Base-by-base conservation (phyloP, 495 filamentous ascomycete genomes). In the Hyaloscypha variabilis region DNA sequence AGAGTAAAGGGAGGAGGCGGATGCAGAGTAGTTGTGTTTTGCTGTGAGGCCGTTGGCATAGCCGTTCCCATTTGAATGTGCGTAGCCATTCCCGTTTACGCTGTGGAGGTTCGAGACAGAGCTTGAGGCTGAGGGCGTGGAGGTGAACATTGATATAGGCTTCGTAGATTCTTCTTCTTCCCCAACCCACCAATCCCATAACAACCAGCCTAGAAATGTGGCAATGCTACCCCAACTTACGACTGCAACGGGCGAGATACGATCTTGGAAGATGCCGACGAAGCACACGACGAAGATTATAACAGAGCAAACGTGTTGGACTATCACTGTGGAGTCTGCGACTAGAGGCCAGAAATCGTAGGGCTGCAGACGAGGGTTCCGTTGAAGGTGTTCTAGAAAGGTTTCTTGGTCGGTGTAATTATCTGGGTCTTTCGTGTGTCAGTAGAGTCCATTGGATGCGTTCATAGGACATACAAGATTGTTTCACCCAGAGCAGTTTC, bases 291-390 rank as follows among this genome's bases (percentile, higher is more conserved):
- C 84, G 66, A 99, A 99, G 55, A 99, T 94, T 59, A 88, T 88
- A 62, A 98, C 94, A 8, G 92, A 94, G 73, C 91, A 95, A 3
- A 98, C 89, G 77, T 99, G 95, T 72, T 99, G 95, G 14, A 97
- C 90, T 67, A 99, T 97, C 58, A 97, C 93, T 6, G 95, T 99
- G 14, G 91, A 94, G 72, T 97, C 95, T 64, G 93, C 90, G 42
- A 98, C 91, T 6, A 99, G 83, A 2, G 93, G 92, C 93, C 96
- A 99, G 79, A 99, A 99, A 73, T 98, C 93, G 73, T 99, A 99
- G 0, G 95, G 94, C 51, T 93, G 89, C 49, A 98, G 87, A 21
- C 93, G 88, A 14, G 94, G 95, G 75, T 99, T 99, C 25, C 94
- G 89, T 75, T 99, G 96, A 11, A 99, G 85, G 67, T 97, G 92